Evolutionary conservation across 257 asterid species (phyloP).

Genomic region (Salvia miltiorrhiza): DNA sequence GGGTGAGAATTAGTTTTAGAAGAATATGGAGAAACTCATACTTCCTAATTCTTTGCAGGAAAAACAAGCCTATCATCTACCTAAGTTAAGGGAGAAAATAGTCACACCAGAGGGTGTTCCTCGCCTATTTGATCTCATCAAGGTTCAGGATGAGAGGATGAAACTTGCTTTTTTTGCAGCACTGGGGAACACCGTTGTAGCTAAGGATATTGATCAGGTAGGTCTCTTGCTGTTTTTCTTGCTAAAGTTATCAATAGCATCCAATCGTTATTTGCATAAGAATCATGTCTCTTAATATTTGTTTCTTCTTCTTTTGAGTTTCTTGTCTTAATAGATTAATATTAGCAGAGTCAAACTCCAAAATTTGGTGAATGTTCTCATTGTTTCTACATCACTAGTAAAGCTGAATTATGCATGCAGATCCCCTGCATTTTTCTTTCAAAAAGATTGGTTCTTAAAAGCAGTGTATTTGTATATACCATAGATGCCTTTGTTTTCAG

Average conservation of each 20-base stretch:
- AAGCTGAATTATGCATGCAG: background rate
- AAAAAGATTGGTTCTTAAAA: background rate
- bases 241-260: background rate
- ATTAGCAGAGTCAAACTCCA: background rate
- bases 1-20: background rate
- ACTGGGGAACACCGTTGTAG: slow-evolving; percentile 74
- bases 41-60: slow-evolving; percentile 52
- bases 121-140: slow-evolving; percentile 88
- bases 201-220: slow-evolving; percentile 87
- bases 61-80: slow-evolving; percentile 61
- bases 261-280: background rate
- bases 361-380: background rate
- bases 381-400: background rate
- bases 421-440: background rate
- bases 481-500: background rate
- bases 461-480: background rate
- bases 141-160: slow-evolving; percentile 86
- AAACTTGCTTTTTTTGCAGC: slow-evolving; percentile 89
- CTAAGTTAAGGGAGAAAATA: slow-evolving; percentile 56
- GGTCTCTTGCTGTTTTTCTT: background rate
- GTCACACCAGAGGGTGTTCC: slow-evolving; percentile 78
- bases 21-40: background rate
- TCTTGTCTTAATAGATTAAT: background rate
- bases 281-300: background rate
- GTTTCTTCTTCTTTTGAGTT: background rate